Evolutionary conservation across 176 grass and related monocot species (phyloP).

Genomic region (Aegilops speltoides): DNA sequence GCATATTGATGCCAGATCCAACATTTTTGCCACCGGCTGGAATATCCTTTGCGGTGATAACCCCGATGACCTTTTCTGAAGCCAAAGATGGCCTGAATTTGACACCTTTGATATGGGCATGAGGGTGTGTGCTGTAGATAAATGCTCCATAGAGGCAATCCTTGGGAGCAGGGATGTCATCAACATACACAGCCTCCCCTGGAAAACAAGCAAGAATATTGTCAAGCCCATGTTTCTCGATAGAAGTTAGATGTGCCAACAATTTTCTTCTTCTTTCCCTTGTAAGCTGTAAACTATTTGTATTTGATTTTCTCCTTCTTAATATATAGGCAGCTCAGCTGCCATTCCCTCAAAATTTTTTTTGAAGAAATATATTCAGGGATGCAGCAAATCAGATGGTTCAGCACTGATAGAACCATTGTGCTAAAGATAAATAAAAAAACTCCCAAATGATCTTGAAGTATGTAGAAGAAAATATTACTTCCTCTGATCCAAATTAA

Average conservation of each 20-base stretch:
- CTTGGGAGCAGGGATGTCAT: constrained; percentile 71
- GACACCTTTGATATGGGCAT: constrained; percentile 52
- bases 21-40: constrained; percentile 45
- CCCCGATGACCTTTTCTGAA: constrained; percentile 50
- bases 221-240: not conserved
- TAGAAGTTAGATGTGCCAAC: not conserved
- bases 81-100: constrained; percentile 47
- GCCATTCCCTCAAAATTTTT: too few species aligned
- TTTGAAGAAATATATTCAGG: not conserved
- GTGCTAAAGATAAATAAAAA: not conserved
- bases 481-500: too few species aligned
- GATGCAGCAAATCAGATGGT: not conserved
- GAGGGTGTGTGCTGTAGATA: constrained; percentile 69
- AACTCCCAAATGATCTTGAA: not conserved
- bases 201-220: not conserved
- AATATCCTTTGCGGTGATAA: constrained; percentile 73
- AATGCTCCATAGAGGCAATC: constrained; percentile 88
- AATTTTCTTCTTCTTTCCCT: too few species aligned
- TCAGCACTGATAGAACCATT: not conserved
- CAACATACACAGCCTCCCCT: constrained; percentile 85
- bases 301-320: too few species aligned
- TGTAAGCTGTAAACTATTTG: too few species aligned
- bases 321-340: too few species aligned
- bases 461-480: too few species aligned
- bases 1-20: constrained; percentile 15